phyloP scores from a whole-genome alignment of 495 filamentous ascomycete genomes.

The Neurospora tetraspora region DNA sequence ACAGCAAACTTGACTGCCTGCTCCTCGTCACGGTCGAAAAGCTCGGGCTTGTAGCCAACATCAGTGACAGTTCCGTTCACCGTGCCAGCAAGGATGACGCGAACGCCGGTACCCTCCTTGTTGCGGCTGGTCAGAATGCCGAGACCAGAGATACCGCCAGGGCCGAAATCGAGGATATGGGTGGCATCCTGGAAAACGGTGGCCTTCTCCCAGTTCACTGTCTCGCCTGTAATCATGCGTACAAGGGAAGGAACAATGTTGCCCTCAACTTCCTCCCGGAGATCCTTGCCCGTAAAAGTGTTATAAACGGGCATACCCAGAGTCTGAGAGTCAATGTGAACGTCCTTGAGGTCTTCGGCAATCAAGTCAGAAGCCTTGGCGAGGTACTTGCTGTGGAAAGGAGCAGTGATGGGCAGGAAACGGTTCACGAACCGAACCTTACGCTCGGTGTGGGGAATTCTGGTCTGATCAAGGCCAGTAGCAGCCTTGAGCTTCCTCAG shows the following conservation, averaged over 20 bases:
- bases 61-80: slow-evolving; percentile 83
- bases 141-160: slow-evolving; percentile 90
- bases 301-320: slow-evolving; percentile 78
- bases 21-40: slow-evolving; percentile 90
- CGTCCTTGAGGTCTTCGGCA: slow-evolving; percentile 73
- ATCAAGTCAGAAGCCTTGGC: slow-evolving; percentile 68
- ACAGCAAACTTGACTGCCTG: slow-evolving; percentile 89
- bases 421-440: slow-evolving; percentile 95
- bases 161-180: slow-evolving; percentile 92
- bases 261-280: slow-evolving; percentile 50
- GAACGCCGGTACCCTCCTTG: slow-evolving; percentile 95
- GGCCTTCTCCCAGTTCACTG: slow-evolving; percentile 90
- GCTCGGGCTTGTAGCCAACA: slow-evolving; percentile 91
- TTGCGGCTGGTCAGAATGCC: slow-evolving; percentile 96
- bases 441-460: slow-evolving; percentile 86
- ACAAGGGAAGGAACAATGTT: slow-evolving; percentile 72
- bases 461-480: slow-evolving; percentile 90
- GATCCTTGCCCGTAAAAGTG: slow-evolving; percentile 75
- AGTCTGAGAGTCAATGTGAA: slow-evolving; percentile 56
- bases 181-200: slow-evolving; percentile 82
- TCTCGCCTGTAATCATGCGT: slow-evolving; percentile 85
- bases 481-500: slow-evolving; percentile 94
- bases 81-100: slow-evolving; percentile 84
- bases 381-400: slow-evolving; percentile 95
- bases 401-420: slow-evolving; percentile 93